phyloP scores from a whole-genome alignment of 345 rosid species.

The Erodium maritimum region DNA sequence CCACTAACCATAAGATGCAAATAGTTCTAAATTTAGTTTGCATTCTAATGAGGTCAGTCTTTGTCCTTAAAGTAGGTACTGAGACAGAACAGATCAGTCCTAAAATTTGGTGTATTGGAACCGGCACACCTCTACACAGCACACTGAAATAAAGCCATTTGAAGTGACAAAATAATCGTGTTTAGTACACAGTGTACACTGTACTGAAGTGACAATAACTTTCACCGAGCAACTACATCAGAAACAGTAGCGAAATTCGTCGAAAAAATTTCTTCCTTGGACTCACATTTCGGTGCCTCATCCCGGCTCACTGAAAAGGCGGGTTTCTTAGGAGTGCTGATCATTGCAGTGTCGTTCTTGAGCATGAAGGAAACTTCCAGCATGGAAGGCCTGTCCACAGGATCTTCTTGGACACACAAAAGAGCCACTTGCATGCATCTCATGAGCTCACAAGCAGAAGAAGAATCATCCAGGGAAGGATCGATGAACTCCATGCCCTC shows the following conservation, averaged over 20 bases:
- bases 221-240: constrained; percentile 20
- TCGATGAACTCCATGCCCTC: constrained; percentile 19
- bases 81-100: too few relatives aligned
- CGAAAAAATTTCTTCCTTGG: constrained; percentile 12
- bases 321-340: constrained; percentile 17
- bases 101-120: too few relatives aligned
- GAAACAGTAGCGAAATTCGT: constrained; percentile 17
- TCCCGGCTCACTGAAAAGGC: constrained; percentile 16
- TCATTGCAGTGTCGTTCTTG: constrained; percentile 3
- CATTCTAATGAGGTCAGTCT: too few relatives aligned
- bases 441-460: constrained; percentile 9
- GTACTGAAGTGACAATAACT: background rate
- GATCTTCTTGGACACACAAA: constrained; percentile 22
- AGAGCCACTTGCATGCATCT: constrained; percentile 24
- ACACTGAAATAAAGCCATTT: too few relatives aligned
- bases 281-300: background rate
- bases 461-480: constrained; percentile 17
- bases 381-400: constrained; percentile 22
- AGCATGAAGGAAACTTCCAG: constrained; percentile 19
- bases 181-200: too few relatives aligned
- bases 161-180: too few relatives aligned
- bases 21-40: too few relatives aligned
- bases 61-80: too few relatives aligned
- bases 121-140: too few relatives aligned
- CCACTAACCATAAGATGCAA: too few relatives aligned